Evolutionary conservation across 441 rosid species (phyloP).

Genomic region (Sinapis alba): DNA sequence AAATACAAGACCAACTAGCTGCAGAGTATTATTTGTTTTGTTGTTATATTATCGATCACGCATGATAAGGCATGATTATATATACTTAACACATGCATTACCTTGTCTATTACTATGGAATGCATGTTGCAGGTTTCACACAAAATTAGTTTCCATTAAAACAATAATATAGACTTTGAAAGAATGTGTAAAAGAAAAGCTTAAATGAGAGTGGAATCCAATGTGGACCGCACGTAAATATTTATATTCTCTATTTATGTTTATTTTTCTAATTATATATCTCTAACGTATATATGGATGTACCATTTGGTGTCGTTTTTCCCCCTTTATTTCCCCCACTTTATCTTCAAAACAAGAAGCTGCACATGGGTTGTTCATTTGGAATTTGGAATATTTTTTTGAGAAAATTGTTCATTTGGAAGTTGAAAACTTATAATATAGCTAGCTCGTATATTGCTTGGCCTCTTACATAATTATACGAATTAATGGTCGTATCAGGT

Average conservation of each 20-base stretch:
- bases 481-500: constrained; percentile 23
- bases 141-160: neutral
- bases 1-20: neutral
- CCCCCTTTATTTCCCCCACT: constrained; percentile 15
- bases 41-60: neutral
- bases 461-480: constrained; percentile 1
- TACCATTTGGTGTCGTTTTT: neutral
- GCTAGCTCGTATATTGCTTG: constrained; percentile 5
- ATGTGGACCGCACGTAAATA: constrained; percentile 25
- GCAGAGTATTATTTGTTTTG: neutral
- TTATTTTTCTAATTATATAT: neutral
- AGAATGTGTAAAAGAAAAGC: constrained; percentile 12
- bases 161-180: neutral
- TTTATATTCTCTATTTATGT: neutral
- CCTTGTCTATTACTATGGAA: neutral
- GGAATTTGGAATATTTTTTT: constrained; percentile 11
- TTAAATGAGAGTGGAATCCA: constrained; percentile 35
- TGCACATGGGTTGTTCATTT: constrained; percentile 25
- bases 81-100: neutral
- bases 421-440: neutral
- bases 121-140: neutral
- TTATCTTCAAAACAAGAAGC: constrained; percentile 23
- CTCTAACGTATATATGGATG: neutral
- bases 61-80: neutral
- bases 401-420: constrained; percentile 11